These are phyloP conservation scores for Castanopsis chinensis DNA, from an alignment of 306 rosid species.

Conservation along the genomic window DNA sequence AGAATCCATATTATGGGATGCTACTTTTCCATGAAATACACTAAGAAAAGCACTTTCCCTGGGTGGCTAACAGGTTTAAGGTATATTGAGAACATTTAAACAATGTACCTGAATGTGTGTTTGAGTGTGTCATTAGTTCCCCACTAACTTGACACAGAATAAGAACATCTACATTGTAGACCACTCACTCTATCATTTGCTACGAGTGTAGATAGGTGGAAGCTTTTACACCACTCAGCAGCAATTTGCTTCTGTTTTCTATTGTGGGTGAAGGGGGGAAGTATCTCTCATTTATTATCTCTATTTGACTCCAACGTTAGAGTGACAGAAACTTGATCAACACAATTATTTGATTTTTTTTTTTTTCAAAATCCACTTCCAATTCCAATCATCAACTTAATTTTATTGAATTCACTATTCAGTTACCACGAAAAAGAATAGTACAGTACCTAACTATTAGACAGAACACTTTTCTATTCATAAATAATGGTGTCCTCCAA, in stretches of 20 bases:
- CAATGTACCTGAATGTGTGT: too few species aligned
- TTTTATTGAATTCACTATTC: background rate
- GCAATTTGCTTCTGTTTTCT: too few species aligned
- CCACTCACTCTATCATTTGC: background rate
- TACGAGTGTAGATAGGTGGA: background rate
- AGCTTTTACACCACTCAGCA: too few species aligned
- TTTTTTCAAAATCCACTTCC: background rate
- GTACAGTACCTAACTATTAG: background rate
- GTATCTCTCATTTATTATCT: background rate
- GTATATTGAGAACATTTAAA: too few species aligned
- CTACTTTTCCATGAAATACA: background rate
- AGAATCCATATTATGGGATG: background rate
- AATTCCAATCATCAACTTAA: background rate
- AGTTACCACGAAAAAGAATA: background rate
- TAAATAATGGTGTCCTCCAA: background rate
- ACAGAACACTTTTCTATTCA: background rate
- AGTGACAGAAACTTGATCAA: background rate
- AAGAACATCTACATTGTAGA: background rate
- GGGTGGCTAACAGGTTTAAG: too few species aligned
- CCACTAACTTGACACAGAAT: background rate
- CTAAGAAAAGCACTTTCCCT: background rate
- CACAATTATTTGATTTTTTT: background rate
- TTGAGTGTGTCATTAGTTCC: background rate
- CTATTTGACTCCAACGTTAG: background rate
- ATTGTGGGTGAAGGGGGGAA: too few species aligned